Base-by-base conservation (phyloP, 306 rosid genomes). In the Medicago ruthenica region DNA sequence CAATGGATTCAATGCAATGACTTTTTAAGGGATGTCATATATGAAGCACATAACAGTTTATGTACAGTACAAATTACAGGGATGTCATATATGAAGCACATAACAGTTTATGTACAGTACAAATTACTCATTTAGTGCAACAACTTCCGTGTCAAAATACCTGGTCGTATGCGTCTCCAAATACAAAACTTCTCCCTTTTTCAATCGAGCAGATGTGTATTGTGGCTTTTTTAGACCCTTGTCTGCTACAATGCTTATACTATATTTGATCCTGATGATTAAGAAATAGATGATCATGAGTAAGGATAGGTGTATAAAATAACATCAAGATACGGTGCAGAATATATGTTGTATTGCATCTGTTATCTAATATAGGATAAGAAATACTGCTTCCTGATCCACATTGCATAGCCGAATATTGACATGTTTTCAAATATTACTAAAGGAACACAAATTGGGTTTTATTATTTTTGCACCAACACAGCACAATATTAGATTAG, bases 141-240 rank as follows among this genome's bases (percentile, higher is more conserved):
- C 79, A 67, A 74, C 40, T 82, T 13, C n/a, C 39, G 24, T 62
- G 50, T 55, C 14, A 53, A 82, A 73, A 73, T 79, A 95, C 97
- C 97, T 92, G 86, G 89, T 45, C 1, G 83, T 80, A 81, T 87
- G 96, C 5, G 97, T 92, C 83, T 95, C 98, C 83, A 95, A 78
- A 82, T 95, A 95, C 71, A 92, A 82, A 73, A 92, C 98, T 89
- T 95, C 97, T 86, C 97, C 99, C 87, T 95, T 95, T 85, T 89
- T 92, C 88, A 95, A 86, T 41, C 93, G 92, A 15, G 97, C 97
- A 78, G 93, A 90, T 58, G 98, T 95, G 67, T 86, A 95, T 2
- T 90, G 91, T 44, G 93, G 90, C 67, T 85, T 95, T 73, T 95
- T 92, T 59, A 95, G 82, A 76, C 98, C 98, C 87, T 92, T 92